These are phyloP conservation scores for Pyrus bretschneideri DNA, from an alignment of 306 rosid species.

Conservation along the genomic window DNA sequence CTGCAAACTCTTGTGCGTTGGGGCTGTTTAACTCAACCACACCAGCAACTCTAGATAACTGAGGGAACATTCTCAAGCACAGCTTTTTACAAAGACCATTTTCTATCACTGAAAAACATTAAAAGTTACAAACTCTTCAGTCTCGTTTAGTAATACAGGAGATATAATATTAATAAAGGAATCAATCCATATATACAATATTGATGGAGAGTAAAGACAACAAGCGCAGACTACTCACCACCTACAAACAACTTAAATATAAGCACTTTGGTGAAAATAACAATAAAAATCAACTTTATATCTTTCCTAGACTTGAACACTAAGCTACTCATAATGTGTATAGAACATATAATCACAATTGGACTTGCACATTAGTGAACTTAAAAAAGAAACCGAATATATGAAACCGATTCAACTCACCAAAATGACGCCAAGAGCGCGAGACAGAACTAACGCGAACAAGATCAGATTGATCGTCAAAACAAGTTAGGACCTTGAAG, in stretches of 20 bases:
- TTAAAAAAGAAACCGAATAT: not conserved
- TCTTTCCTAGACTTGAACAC: not conserved
- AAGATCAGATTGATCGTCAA: conserved; percentile 66
- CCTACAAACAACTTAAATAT: not conserved
- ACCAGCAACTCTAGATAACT: conserved; percentile 44
- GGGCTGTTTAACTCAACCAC: conserved; percentile 47
- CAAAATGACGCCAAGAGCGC: conserved; percentile 49
- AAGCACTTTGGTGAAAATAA: not conserved
- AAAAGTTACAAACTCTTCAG: not conserved
- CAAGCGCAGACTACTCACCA: not conserved
- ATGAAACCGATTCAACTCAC: conserved; percentile 38
- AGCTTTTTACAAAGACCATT: conserved; percentile 61
- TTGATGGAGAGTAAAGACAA: not conserved
- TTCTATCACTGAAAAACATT: conserved; percentile 55
- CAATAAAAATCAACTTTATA: not conserved
- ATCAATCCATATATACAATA: not conserved
- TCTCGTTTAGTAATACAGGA: not conserved
- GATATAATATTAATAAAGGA: not conserved
- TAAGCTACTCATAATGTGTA: not conserved
- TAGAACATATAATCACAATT: not conserved
- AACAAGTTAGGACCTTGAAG: conserved; percentile 34
- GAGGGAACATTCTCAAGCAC: conserved; percentile 83
- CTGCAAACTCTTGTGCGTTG: conserved; percentile 30
- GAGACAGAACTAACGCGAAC: conserved; percentile 55
- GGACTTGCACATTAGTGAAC: not conserved